Base-by-base conservation (phyloP, 2,329 filamentous ascomycete genomes). In the Colletotrichum tamarilloi region DNA sequence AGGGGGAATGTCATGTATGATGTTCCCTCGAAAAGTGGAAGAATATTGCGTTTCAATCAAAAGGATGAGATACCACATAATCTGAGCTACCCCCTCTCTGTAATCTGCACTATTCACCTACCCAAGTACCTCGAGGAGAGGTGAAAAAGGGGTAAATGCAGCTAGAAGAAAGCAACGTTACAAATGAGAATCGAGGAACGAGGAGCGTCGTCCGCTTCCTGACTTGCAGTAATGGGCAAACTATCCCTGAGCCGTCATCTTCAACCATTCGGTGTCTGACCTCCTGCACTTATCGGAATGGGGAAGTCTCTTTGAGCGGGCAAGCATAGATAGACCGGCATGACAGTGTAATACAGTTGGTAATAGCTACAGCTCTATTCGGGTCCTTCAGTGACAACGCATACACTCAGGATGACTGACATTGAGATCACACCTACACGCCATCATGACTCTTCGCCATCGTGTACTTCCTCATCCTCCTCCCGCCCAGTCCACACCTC, bases 401-500 rank as follows among this genome's bases (percentile, higher is more conserved):
- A 26, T 26, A 26, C 26, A 11, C 9, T 11, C 30, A 32, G 30
- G 9, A 32, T 32, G 9, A 32, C 30, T 8, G 28, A 30, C 28
- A 30, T 30, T 8, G 28, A 30, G 6, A 30, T 30, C n/a, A 24
- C 19, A 35, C n/a, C 12, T n/a, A n/a, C 42, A 22, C 7, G 16
- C 6, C 42, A 9, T 49, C 42, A 49, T 19, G 19, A 7, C 42
- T n/a, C 42, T 46, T 8, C 42, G 38, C 16, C 32, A 46, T 14
- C 30, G 11, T 3, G 49, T 28, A 5, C 16, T 19, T n/a, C 16
- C 32, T n/a, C 19, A 3, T n/a, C 32, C 12, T n/a, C 4, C 49
- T 16, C 30, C 35, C 57, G n/a, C n/a, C 35, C 14, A 16, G 22
- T 62, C 42, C 59, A 72, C 35, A 30, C 9, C 30, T 74, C 58